Evolutionary conservation across 345 rosid species (phyloP).

Genomic region (Rhizophora apiculata): DNA sequence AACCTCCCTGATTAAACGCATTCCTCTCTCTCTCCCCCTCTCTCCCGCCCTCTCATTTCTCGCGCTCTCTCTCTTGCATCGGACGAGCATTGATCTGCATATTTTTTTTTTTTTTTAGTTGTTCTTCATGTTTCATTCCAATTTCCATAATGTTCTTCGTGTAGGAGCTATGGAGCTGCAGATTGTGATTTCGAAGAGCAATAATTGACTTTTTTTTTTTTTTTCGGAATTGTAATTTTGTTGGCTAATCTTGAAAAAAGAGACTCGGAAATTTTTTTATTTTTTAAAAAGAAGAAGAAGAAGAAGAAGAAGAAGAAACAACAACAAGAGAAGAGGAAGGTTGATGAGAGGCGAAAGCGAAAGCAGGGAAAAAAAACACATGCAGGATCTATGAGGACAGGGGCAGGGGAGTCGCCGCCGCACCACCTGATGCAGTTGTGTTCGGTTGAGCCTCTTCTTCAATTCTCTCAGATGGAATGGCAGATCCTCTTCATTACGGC

Average conservation of each 20-base stretch:
- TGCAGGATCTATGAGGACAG: constrained; percentile 82
- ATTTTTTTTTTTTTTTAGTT: background rate
- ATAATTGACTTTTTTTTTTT: no score
- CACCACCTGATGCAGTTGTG: constrained; percentile 52
- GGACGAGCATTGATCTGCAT: constrained; percentile 3
- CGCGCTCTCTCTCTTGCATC: background rate
- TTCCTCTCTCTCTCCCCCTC: constrained; percentile 32
- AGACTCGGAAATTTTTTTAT: no score
- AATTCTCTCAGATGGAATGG: constrained; percentile 95
- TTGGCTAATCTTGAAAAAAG: no score
- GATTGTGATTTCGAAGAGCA: no score
- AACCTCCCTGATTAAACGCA: constrained; percentile 16
- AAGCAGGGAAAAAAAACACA: constrained; percentile 39
- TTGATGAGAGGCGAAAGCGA: constrained; percentile 45
- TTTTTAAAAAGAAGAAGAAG: no score
- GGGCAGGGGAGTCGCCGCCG: constrained; percentile 54
- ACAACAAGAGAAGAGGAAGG: background rate
- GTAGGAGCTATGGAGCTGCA: no score
- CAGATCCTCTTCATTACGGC: constrained; percentile 77
- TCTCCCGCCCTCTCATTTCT: background rate
- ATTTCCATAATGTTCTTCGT: no score
- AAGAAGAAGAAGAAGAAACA: no score
- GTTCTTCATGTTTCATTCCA: no score
- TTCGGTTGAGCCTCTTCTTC: constrained; percentile 38
- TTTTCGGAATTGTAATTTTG: no score